A percentile compares a stretch with the other conserved stretches of the same genome.
phyloP scores from a whole-genome alignment of 1,284 basidiomycete genomes.

The Cutaneotrichosporon sp. region DNA sequence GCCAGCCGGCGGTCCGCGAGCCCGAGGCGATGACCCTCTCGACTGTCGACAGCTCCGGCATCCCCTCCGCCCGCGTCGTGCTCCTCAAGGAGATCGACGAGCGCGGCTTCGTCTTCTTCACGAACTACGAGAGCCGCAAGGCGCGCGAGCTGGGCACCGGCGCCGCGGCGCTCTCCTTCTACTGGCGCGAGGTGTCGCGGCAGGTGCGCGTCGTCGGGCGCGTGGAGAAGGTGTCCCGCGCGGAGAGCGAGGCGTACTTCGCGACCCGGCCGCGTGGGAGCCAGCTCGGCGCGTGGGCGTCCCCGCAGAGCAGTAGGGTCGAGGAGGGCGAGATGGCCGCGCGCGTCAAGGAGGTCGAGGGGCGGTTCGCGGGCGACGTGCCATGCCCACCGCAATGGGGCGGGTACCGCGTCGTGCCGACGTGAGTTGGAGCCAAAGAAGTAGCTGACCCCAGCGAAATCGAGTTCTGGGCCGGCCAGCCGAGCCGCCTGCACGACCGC shows the following conservation, averaged over 20 bases:
- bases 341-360: slow-evolving; percentile 64
- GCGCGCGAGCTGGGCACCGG: slow-evolving; percentile 75
- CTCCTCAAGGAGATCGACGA: slow-evolving; percentile 86
- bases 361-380: slow-evolving; percentile 64
- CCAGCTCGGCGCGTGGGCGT: slow-evolving; percentile 85
- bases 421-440: slow-evolving; percentile 59
- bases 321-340: slow-evolving; percentile 67
- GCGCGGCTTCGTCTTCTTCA: slow-evolving; percentile 90
- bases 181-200: slow-evolving; percentile 83
- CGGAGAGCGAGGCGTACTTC: slow-evolving; percentile 83
- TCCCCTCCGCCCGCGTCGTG: slow-evolving; percentile 86
- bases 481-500: slow-evolving; percentile 84
- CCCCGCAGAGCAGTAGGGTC: slow-evolving; percentile 71
- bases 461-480: slow-evolving; percentile 94
- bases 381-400: slow-evolving; percentile 94
- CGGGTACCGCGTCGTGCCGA: slow-evolving; percentile 88
- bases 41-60: slow-evolving; percentile 67
- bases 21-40: slow-evolving; percentile 86
- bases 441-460: slow-evolving; percentile 60
- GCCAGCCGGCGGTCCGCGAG: slow-evolving; percentile 63
- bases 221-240: slow-evolving; percentile 70
- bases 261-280: slow-evolving; percentile 78
- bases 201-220: slow-evolving; percentile 82
- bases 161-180: slow-evolving; percentile 81
- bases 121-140: slow-evolving; percentile 95